Evolutionary conservation across 1,284 basidiomycete genomes (phyloP).

Genomic region (Grifola frondosa): DNA sequence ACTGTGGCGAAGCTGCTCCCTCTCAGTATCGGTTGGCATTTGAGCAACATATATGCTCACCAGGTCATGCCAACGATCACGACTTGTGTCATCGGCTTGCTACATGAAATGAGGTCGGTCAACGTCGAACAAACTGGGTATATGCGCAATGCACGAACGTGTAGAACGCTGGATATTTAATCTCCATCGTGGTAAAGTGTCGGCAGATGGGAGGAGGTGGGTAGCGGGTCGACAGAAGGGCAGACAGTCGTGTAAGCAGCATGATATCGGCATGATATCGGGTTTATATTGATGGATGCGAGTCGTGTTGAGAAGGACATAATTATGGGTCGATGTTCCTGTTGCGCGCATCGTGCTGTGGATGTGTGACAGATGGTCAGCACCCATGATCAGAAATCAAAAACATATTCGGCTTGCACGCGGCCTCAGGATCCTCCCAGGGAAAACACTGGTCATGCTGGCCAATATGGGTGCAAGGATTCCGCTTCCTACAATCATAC

Average conservation of each 20-base stretch:
- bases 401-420: conserved; percentile 1
- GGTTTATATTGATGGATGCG: conserved; percentile 11
- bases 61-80: conserved; percentile 43
- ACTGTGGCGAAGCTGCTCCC: conserved; percentile 38
- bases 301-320: conserved; percentile 16
- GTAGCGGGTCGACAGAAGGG: conserved; percentile 7
- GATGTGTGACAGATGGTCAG: conserved; percentile 12
- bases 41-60: conserved; percentile 44
- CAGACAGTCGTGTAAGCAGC: conserved; percentile 8
- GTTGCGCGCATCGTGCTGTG: conserved; percentile 15
- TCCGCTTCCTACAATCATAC: neutral
- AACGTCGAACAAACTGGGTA: neutral
- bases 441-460: no score
- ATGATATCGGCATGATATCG: neutral
- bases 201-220: neutral
- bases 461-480: neutral
- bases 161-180: conserved; percentile 31
- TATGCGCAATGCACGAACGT: conserved; percentile 22
- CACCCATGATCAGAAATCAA: neutral
- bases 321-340: conserved; percentile 8
- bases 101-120: conserved; percentile 9
- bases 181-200: conserved; percentile 19
- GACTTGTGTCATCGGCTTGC: conserved; percentile 42
- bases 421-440: neutral
- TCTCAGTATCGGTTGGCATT: conserved; percentile 26